These are phyloP conservation scores for Coelastrella sp. DNA, from an alignment of 139 green algal species.

Conservation along the genomic window DNA sequence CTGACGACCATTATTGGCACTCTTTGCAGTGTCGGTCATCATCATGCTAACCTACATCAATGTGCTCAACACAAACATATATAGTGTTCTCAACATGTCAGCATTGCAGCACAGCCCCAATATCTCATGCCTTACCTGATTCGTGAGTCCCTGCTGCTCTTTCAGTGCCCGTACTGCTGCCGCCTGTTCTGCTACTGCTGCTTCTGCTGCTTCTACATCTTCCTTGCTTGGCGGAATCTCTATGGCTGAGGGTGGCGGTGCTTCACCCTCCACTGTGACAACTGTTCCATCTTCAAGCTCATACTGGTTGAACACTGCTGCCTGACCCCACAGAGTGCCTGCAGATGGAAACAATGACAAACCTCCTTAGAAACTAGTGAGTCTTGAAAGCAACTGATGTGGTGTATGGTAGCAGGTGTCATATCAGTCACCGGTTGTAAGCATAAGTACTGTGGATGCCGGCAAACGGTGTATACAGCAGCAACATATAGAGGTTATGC, in stretches of 20 bases:
- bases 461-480: too few relatives aligned
- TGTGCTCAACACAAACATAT: too few relatives aligned
- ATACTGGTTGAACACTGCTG: constrained; percentile 59
- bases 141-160: constrained; percentile 51
- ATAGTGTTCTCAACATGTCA: background rate
- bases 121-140: constrained; percentile 48
- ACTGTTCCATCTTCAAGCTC: constrained; percentile 53
- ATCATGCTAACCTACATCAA: too few relatives aligned
- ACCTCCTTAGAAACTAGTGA: background rate
- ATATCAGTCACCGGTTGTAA: too few relatives aligned
- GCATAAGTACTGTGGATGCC: too few relatives aligned
- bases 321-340: constrained; percentile 58
- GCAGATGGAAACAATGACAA: background rate
- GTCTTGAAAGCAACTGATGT: background rate
- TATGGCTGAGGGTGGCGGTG: background rate
- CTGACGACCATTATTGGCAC: too few relatives aligned
- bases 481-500: too few relatives aligned
- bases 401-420: background rate
- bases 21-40: too few relatives aligned
- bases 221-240: constrained; percentile 50
- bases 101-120: background rate
- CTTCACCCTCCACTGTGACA: constrained; percentile 30
- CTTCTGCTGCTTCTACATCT: constrained; percentile 55
- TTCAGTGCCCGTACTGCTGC: constrained; percentile 57
- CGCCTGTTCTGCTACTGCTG: constrained; percentile 56